Base-by-base conservation (phyloP, 2,329 filamentous ascomycete genomes). In the Gyromitra esculenta region DNA sequence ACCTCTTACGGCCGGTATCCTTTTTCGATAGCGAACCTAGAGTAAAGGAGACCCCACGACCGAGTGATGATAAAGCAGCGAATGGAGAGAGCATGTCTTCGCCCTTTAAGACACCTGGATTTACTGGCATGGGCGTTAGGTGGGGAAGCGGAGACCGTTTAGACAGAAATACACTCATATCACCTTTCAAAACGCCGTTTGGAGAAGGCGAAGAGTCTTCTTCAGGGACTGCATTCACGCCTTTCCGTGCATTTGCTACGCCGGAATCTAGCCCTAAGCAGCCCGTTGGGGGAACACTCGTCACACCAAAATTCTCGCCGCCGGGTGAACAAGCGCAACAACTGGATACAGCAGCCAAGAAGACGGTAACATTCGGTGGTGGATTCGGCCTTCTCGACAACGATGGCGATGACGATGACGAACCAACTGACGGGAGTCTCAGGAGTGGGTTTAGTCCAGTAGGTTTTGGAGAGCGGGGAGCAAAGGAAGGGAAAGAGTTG, bases 191-290 rank as follows among this genome's bases (percentile, higher is more conserved):
- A 25, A 13, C 59, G 8, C 45, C 59, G 15, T 75, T 77, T 41
- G 70, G 50, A 13, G 45, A 64, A 63, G 50, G 54, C 13, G 56
- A 59, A 11, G 50, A 54, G 11, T 64, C 64, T 11, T 65, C 52
- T 7, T 35, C 52, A n/a, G 75, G 50, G 31, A 75, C 71, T 39
- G 48, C 75, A 13, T 77, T 77, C 41, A 77, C 75, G 1, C 75
- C 75, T 11, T 77, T 77, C 48, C 65, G 65, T 21, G 71, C 71
- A 21, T 77, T 77, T 60, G 75, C 75, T 9, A 77, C 75, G 11
- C 75, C 75, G 13, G 66, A 75, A 57, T 68, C 64, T 8, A 75
- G 63, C 45, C 75, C 75, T 9, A 74, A 70, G 35, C 63, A 13
- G 18, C 39, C 21, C 3, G 31, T 13, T 48, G 62, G 41, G 48